Evolutionary conservation across 805 yeast species (phyloP), one percentile per base, ranked within the genome.

Genomic region (Yueomyces sinensis): DNA sequence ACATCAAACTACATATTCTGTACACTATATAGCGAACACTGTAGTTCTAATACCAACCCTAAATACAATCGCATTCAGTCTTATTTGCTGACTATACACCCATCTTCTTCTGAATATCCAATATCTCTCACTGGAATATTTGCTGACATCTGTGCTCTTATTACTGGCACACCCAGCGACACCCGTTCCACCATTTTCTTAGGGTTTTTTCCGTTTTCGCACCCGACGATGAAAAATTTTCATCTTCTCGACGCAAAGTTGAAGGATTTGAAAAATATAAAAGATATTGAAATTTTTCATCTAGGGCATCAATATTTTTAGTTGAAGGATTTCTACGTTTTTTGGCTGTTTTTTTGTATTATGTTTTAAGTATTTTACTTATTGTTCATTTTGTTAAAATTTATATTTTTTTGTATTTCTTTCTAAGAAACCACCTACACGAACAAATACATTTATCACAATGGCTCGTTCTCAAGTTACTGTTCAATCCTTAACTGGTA

Each of bases 401-500:
- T n/a, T n/a, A n/a, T n/a, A n/a, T n/a, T n/a, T n/a, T 7, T 20
- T 20, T 7, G 24, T 13, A 16, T 16, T 16, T n/a, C 11, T 23
- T 16, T 6, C 9, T 5, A 23, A 14, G 17, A 41, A 31, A 30
- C 44, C 42, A 40, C 30, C 32, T 29, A 31, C 15, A n/a, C 29
- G 29, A 27, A 19, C 33, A 39, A 36, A 40, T 42, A 41, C 41
- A 41, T 32, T 32, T 30, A 70, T 70, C 70, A 68, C 71, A 55
- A 63, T 64, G 63, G 62, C 81, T 59, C 86, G 95, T 70, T 97
- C 98, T 63, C 94, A 83, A 75, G 97, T 91, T 66, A 73, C 96
- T 59, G 96, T 93, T 61, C 72, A 81, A 70, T 70, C 94, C 63
- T 67, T 76, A 61, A 63, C 75, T 66, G 97, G 97, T 68, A 82